These are phyloP conservation scores for Fusarium duplospermum DNA, from an alignment of 2,329 filamentous ascomycete genomes.

Conservation along the genomic window DNA sequence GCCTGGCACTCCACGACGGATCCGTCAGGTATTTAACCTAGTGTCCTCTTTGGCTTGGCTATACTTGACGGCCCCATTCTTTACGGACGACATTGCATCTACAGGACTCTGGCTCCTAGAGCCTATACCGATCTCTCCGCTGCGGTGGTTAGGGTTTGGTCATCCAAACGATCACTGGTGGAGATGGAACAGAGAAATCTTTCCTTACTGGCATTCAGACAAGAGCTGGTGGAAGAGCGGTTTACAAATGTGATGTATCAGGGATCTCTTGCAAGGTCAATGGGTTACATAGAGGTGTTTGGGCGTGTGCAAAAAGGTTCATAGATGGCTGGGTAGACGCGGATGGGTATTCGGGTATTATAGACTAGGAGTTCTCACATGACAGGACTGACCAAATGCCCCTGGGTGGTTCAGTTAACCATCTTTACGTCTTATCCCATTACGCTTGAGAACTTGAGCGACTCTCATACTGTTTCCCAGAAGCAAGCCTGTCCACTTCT, in stretches of 20 bases:
- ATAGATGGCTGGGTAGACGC: not conserved
- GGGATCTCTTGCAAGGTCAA: not conserved
- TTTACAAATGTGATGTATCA: constrained; percentile 44
- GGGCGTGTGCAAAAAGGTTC: not conserved
- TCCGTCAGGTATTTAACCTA: constrained; percentile 69
- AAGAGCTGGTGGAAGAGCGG: constrained; percentile 69
- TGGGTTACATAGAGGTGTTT: not conserved
- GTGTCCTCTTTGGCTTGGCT: constrained; percentile 75
- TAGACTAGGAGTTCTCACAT: not conserved
- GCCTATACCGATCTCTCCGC: constrained; percentile 79
- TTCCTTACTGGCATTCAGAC: constrained; percentile 68
- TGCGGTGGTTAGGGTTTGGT: constrained; percentile 76
- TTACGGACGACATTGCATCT: constrained; percentile 81
- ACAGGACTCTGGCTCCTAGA: constrained; percentile 84
- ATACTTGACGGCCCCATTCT: constrained; percentile 69
- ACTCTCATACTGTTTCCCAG: constrained; percentile 6
- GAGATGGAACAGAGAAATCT: constrained; percentile 70
- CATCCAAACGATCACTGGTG: constrained; percentile 71
- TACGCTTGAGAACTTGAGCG: not conserved
- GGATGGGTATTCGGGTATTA: not conserved
- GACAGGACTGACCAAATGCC: not conserved
- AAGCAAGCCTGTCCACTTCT: constrained; percentile 54
- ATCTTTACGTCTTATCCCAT: not conserved
- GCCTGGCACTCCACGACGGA: constrained; percentile 57
- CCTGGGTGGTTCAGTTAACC: not conserved